Conservation (phyloP, 768 basidiomycete species). For the Russula vinacea region DNA sequence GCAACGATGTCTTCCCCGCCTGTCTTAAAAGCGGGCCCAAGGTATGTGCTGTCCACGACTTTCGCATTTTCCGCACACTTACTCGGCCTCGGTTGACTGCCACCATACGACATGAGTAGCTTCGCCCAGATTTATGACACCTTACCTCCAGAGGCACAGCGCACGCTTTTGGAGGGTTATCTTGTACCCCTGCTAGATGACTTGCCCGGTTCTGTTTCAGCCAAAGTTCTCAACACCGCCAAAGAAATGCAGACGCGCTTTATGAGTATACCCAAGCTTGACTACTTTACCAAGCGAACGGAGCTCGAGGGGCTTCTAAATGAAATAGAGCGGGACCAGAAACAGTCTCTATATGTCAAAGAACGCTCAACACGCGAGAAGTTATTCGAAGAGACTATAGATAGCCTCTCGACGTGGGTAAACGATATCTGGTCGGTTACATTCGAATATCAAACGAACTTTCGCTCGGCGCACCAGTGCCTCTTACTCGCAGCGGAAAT, state of each 20-base stretch:
- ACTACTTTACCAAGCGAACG: constrained; percentile 51
- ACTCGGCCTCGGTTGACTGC: no score
- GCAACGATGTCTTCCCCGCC: not conserved
- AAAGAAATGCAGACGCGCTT: constrained; percentile 41
- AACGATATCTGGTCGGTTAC: constrained; percentile 61
- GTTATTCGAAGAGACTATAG: constrained; percentile 53
- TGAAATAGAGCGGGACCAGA: constrained; percentile 53
- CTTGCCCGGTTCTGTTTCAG: constrained; percentile 40
- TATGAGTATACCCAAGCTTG: constrained; percentile 46
- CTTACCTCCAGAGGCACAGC: constrained; percentile 54
- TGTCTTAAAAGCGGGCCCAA: not conserved
- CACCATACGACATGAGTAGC: not conserved
- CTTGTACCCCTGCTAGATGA: constrained; percentile 49
- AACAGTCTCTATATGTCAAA: constrained; percentile 46
- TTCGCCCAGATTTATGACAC: constrained; percentile 41
- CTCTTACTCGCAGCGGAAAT: constrained; percentile 52
- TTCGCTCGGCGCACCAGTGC: constrained; percentile 51
- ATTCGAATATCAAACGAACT: constrained; percentile 56
- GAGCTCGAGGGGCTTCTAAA: constrained; percentile 54
- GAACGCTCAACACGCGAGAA: constrained; percentile 55
- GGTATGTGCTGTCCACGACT: not conserved
- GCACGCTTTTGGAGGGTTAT: constrained; percentile 47
- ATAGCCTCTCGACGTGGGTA: constrained; percentile 56
- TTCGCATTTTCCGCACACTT: no score
- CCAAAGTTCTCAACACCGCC: constrained; percentile 43